phyloP scores from a whole-genome alignment of 495 filamentous ascomycete genomes.

The Talaromyces wortmannii region DNA sequence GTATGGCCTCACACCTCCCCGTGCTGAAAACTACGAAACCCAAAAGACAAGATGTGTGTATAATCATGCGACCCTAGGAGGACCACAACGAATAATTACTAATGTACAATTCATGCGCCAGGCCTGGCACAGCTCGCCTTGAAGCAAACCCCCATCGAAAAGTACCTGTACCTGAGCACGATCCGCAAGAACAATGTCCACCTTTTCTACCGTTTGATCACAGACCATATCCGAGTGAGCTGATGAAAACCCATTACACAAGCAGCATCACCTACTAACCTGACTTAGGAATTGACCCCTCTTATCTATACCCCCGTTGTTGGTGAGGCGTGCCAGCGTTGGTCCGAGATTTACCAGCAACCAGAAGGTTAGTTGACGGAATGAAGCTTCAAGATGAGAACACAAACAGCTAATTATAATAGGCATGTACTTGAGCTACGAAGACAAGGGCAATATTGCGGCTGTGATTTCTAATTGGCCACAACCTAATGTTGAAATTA shows the following conservation, averaged over 20 bases:
- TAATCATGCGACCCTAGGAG: neutral
- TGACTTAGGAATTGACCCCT: conserved; percentile 69
- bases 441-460: conserved; percentile 76
- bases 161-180: conserved; percentile 86
- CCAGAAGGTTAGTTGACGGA: conserved; percentile 62
- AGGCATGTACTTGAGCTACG: conserved; percentile 85
- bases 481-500: conserved; percentile 81
- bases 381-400: neutral
- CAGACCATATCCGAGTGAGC: conserved; percentile 73
- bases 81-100: neutral
- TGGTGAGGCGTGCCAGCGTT: conserved; percentile 91
- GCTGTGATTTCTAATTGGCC: conserved; percentile 89
- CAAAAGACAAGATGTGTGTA: conserved; percentile 61
- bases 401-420: neutral
- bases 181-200: conserved; percentile 86
- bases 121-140: conserved; percentile 67
- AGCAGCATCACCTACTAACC: conserved; percentile 9
- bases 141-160: conserved; percentile 78
- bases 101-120: conserved; percentile 11
- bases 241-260: neutral
- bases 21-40: conserved; percentile 60
- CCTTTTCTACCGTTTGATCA: conserved; percentile 90
- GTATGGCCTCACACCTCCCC: conserved; percentile 65
- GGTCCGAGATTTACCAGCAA: conserved; percentile 92
- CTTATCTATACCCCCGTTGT: conserved; percentile 97